Base-by-base conservation (phyloP, 2,329 filamentous ascomycete genomes). In the Tympanopsis confertula region DNA sequence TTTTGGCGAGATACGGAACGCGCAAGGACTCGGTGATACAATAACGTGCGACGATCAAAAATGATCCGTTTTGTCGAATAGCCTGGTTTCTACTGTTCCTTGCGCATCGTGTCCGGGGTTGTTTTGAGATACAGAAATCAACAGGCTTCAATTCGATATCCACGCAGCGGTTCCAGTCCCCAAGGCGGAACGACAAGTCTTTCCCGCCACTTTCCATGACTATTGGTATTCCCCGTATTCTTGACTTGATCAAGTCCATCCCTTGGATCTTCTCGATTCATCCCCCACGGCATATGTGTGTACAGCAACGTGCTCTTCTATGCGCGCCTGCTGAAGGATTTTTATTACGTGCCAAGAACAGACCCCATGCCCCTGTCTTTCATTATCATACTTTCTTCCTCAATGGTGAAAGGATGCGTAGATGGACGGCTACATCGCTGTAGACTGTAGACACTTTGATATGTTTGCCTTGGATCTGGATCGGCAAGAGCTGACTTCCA, bases 361-460 rank as follows among this genome's bases (percentile, higher is more conserved):
- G 52, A 42, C 46, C 24, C 24, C 30, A 33, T 33, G 55, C 54
- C 62, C 50, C 50, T 62, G 63, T 55, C n/a, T 33, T 15, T 15
- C 7, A 78, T 78, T 78, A 80, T 74, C 74, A 80, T 79, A 74
- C 58, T 62, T 61, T 61, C 65, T 49, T 45, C 46, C 53, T 58
- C 61, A 50, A 57, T 71, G 61, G 59, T 68, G 65, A 59, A 62
- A 61, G 57, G 64, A 71, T 78, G 74, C 70, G 78, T 79, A 74
- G 68, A 77, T 70, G 69, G 62, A 59, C 62, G 70, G 68, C 62
- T 58, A 76, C 69, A 76, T 65, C 39, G 43, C 39, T 47, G 39
- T 42, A 44, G 37, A 38, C 30, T 12, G 15, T 37, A 15, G 26
- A 19, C 38, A 35, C 20, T n/a, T 14, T 56, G 10, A 28, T 28